These are phyloP conservation scores for Castanea crenata DNA, from an alignment of 306 rosid species.

Conservation along the genomic window DNA sequence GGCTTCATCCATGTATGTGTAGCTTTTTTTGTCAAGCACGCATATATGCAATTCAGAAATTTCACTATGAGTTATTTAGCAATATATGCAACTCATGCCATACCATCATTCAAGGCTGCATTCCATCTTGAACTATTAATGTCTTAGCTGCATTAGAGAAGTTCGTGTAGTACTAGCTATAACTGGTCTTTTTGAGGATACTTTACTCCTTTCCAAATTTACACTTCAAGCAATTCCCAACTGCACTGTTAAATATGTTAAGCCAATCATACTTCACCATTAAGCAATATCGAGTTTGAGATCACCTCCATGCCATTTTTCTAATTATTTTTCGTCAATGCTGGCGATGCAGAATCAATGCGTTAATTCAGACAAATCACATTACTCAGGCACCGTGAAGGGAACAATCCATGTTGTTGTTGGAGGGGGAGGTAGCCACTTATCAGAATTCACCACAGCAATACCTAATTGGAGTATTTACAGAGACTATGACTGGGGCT, in stretches of 20 bases:
- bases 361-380: constrained; percentile 49
- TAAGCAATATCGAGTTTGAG: constrained; percentile 2
- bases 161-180: too few species aligned
- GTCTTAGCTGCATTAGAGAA: too few species aligned
- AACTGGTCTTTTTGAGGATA: too few species aligned
- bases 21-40: background rate
- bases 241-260: background rate
- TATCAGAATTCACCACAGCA: constrained; percentile 45
- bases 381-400: constrained; percentile 54
- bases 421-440: constrained; percentile 78
- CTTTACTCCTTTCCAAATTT: too few species aligned
- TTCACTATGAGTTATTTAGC: background rate
- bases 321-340: constrained; percentile 5
- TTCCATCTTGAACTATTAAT: too few species aligned
- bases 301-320: background rate
- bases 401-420: constrained; percentile 89
- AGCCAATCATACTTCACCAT: background rate
- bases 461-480: constrained; percentile 68
- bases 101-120: too few species aligned
- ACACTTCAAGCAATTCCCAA: too few species aligned
- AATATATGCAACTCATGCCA: too few species aligned
- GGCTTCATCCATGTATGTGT: background rate
- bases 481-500: constrained; percentile 70
- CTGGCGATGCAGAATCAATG: constrained; percentile 59
- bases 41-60: background rate